Percentiles rank a stretch among this genome's conserved stretches.
Evolutionary conservation across 2,329 filamentous ascomycete species (phyloP).

Genomic region (Thelonectria rubi): DNA sequence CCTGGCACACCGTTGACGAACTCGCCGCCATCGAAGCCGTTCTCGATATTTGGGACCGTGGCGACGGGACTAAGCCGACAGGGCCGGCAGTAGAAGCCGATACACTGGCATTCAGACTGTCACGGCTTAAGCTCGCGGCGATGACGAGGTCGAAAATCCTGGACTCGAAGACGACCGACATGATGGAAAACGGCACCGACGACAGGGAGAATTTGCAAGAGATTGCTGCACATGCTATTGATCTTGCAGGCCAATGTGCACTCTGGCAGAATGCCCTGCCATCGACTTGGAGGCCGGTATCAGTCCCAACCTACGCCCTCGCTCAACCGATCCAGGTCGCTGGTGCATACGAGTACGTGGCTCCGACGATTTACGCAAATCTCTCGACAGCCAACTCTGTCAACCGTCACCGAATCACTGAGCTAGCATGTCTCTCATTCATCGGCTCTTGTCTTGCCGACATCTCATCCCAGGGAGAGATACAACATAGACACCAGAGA

Average conservation of each 20-base stretch:
- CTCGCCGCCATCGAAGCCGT: neutral
- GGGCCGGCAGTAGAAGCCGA: conserved; percentile 9
- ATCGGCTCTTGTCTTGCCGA: neutral
- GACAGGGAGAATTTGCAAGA: neutral
- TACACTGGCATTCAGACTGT: conserved; percentile 6
- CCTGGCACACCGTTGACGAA: neutral
- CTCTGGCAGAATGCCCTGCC: conserved; percentile 8
- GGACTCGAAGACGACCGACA: neutral
- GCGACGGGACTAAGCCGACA: neutral
- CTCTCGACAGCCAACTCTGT: neutral
- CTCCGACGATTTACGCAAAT: conserved; percentile 2
- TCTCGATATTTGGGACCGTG: neutral
- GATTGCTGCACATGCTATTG: neutral
- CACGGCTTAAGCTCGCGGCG: neutral
- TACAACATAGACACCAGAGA: neutral
- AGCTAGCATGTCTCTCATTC: conserved; percentile 1
- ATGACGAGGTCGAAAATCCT: neutral
- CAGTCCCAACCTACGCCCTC: neutral
- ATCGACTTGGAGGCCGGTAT: conserved; percentile 4
- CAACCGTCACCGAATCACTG: conserved; percentile 9
- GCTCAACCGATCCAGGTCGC: neutral
- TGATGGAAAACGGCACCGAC: neutral
- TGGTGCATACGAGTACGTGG: conserved; percentile 1
- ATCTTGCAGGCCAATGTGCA: conserved; percentile 3
- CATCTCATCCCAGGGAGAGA: neutral